phyloP scores from a whole-genome alignment of 164 flowering plant genomes.

The Annona cherimola region DNA sequence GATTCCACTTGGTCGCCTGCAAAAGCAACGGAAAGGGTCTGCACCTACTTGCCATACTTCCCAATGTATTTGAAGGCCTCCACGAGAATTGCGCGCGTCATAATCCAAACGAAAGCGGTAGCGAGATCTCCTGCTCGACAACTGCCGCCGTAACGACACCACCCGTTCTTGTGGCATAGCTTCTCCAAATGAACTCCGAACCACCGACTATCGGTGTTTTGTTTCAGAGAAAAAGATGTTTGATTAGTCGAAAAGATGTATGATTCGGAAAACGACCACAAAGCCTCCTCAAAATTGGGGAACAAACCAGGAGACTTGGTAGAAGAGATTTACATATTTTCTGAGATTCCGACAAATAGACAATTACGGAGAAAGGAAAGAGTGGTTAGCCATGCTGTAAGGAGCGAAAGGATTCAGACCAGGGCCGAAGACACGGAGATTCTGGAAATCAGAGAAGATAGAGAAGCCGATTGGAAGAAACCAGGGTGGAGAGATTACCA shows the following conservation, averaged over 20 bases:
- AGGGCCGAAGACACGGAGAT: constrained; percentile 85
- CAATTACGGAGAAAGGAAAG: constrained; percentile 57
- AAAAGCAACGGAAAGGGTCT: too few relatives aligned
- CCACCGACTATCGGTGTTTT: constrained; percentile 1
- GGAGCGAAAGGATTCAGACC: constrained; percentile 91
- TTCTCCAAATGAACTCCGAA: not conserved
- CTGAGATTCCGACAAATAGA: not conserved
- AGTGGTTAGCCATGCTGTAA: constrained; percentile 67
- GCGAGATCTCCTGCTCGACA: constrained; percentile 46
- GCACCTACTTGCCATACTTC: too few relatives aligned
- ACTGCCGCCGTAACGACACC: constrained; percentile 28
- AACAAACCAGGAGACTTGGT: not conserved
- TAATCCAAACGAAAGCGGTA: too few relatives aligned
- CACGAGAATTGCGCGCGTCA: too few relatives aligned
- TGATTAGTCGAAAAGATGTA: not conserved
- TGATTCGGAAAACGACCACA: not conserved
- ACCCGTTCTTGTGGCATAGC: constrained; percentile 34
- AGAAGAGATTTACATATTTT: constrained; percentile 22
- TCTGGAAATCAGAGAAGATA: constrained; percentile 22
- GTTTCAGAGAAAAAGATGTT: not conserved
- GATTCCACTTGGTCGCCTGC: too few relatives aligned
- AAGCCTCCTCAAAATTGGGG: not conserved
- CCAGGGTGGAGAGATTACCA: constrained; percentile 25
- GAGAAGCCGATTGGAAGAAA: constrained; percentile 20
- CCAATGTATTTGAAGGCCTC: too few relatives aligned